Evolutionary conservation across 2,329 filamentous ascomycete genomes (phyloP).

Genomic region (Gnomoniopsis sp.): DNA sequence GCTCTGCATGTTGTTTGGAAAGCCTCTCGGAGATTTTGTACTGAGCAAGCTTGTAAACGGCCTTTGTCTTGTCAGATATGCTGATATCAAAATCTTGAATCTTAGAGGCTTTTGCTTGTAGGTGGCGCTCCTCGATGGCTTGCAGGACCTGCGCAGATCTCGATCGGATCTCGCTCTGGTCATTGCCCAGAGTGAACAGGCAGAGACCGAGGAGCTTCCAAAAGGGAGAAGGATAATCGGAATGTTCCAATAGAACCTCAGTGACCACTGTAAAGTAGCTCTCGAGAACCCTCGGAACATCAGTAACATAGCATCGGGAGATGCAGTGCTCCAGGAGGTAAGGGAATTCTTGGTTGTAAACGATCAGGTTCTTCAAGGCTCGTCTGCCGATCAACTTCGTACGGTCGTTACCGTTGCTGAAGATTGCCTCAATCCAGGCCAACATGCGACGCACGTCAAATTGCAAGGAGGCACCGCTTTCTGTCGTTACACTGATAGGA

Average conservation of each 20-base stretch:
- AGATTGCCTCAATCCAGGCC: slow-evolving; percentile 92
- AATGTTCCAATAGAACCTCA: slow-evolving; percentile 77
- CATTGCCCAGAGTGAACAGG: slow-evolving; percentile 88
- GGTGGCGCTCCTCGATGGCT: slow-evolving; percentile 76
- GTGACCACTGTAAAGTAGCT: slow-evolving; percentile 95
- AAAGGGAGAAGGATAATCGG: slow-evolving; percentile 79
- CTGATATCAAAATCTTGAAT: slow-evolving; percentile 98
- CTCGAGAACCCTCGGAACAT: slow-evolving; percentile 77
- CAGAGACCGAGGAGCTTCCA: slow-evolving; percentile 89
- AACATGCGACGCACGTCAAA: slow-evolving; percentile 93
- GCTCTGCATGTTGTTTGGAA: slow-evolving; percentile 80
- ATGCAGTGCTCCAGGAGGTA: slow-evolving; percentile 88
- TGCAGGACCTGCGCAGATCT: slow-evolving; percentile 82
- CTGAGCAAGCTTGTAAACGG: slow-evolving; percentile 95
- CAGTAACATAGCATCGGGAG: slow-evolving; percentile 81
- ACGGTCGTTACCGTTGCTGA: slow-evolving; percentile 85
- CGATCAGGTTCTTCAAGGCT: slow-evolving; percentile 83
- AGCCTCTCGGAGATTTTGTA: slow-evolving; percentile 93
- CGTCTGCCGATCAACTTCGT: slow-evolving; percentile 86
- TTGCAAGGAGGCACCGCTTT: slow-evolving; percentile 80
- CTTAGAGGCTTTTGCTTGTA: slow-evolving; percentile 71
- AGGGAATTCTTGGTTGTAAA: slow-evolving; percentile 83
- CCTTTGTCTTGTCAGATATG: slow-evolving; percentile 96
- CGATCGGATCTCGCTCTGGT: slow-evolving; percentile 82
- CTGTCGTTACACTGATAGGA: slow-evolving; percentile 81